A percentile compares a stretch with the other conserved stretches of the same genome.
Evolutionary conservation across 345 rosid genomes (phyloP).

Genomic region (Camelina neglecta): DNA sequence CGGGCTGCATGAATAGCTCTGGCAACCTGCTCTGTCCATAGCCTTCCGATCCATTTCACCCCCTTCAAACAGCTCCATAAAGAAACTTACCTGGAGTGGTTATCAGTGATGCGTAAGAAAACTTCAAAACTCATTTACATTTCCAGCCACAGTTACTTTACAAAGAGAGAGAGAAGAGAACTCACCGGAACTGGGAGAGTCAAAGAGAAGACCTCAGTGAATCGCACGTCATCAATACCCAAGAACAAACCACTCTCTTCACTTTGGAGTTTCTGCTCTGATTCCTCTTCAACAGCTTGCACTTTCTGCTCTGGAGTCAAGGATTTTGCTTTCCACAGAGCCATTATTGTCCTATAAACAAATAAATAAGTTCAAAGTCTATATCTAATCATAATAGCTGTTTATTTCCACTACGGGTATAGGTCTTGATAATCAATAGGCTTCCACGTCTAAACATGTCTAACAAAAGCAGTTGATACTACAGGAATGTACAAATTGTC

Average conservation of each 20-base stretch:
- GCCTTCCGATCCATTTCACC: constrained; percentile 80
- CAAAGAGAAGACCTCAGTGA: constrained; percentile 74
- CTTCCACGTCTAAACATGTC: constrained; percentile 2
- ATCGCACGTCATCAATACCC: constrained; percentile 83
- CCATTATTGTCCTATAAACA: constrained; percentile 84
- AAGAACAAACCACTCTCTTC: constrained; percentile 85
- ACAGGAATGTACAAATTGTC: constrained; percentile 1
- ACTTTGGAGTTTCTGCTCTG: constrained; percentile 72
- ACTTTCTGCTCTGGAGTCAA: constrained; percentile 96
- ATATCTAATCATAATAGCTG: background rate
- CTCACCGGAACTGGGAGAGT: constrained; percentile 77
- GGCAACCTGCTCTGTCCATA: constrained; percentile 90
- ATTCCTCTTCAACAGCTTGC: constrained; percentile 87
- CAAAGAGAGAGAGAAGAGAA: constrained; percentile 3
- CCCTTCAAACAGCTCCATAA: constrained; percentile 78
- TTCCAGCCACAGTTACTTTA: constrained; percentile 1
- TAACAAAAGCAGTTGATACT: constrained; percentile 14
- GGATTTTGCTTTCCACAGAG: constrained; percentile 92
- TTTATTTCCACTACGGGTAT: background rate
- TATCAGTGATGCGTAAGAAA: constrained; percentile 25
- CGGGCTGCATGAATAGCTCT: constrained; percentile 77
- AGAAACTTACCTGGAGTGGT: constrained; percentile 60
- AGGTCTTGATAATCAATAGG: constrained; percentile 13
- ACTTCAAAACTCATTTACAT: constrained; percentile 14
- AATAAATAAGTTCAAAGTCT: background rate